Percentiles rank a stretch among this genome's conserved stretches.
These are phyloP conservation scores for Sugiyamaella floridensis DNA, from an alignment of 805 yeast genomes.

Conservation along the genomic window DNA sequence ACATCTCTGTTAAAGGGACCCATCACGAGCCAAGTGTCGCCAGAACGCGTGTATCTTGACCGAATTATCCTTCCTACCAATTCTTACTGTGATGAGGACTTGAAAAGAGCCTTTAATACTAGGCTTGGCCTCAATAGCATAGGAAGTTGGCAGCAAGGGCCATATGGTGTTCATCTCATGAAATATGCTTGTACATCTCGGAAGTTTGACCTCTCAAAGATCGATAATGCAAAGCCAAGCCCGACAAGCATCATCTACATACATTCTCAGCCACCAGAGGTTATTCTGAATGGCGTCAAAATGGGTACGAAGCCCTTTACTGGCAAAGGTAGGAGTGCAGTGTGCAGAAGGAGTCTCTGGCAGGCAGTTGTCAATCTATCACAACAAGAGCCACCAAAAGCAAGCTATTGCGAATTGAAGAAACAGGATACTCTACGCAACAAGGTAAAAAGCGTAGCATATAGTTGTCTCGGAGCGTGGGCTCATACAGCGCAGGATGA, in stretches of 20 bases:
- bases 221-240: constrained; percentile 12
- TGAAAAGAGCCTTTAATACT: constrained; percentile 28
- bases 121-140: neutral
- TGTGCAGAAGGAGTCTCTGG: constrained; percentile 13
- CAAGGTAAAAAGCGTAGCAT: neutral
- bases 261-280: constrained; percentile 10
- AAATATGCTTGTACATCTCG: neutral
- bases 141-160: neutral
- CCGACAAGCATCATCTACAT: constrained; percentile 11
- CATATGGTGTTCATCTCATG: constrained; percentile 5
- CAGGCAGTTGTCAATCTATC: constrained; percentile 5
- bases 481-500: neutral
- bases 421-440: neutral
- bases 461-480: neutral
- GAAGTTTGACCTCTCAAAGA: constrained; percentile 3
- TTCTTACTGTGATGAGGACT: constrained; percentile 18
- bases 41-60: constrained; percentile 21
- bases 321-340: constrained; percentile 18
- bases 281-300: constrained; percentile 22
- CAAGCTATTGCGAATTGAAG: neutral
- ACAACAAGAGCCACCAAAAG: neutral
- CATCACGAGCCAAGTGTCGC: constrained; percentile 18
- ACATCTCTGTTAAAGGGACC: constrained; percentile 31
- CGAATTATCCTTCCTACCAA: constrained; percentile 26
- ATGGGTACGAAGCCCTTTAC: constrained; percentile 23